These are phyloP conservation scores for Cryptomeria japonica DNA, from an alignment of 75 land plant genomes.

Conservation along the genomic window DNA sequence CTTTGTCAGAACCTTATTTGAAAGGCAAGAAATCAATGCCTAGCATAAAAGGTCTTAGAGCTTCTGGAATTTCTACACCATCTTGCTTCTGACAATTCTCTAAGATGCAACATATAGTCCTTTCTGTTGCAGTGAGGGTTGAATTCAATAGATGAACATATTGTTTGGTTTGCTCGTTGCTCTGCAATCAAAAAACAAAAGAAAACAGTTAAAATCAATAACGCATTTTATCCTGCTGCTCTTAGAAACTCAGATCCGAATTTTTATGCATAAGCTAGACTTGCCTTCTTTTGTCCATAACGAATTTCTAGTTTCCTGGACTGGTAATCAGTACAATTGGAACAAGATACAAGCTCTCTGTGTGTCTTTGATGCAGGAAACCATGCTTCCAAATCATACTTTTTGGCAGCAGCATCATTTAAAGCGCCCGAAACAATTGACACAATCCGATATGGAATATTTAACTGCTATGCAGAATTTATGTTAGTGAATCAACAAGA, in stretches of 20 bases:
- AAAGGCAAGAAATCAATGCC: slow-evolving; percentile 76
- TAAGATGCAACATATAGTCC: slow-evolving; percentile 90
- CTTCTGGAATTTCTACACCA: slow-evolving; percentile 79
- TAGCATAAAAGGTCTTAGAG: slow-evolving; percentile 67
- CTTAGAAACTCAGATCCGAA: not conserved
- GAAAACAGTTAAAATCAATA: not conserved
- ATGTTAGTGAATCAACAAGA: not conserved
- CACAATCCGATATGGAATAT: slow-evolving; percentile 82
- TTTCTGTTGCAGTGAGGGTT: slow-evolving; percentile 91
- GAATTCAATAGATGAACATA: slow-evolving; percentile 90
- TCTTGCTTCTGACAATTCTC: slow-evolving; percentile 90
- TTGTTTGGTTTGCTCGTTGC: slow-evolving; percentile 81
- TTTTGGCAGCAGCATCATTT: slow-evolving; percentile 97
- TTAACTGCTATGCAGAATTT: slow-evolving; percentile 51
- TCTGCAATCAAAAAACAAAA: slow-evolving; percentile 35
- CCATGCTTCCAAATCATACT: slow-evolving; percentile 97
- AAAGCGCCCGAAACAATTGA: slow-evolving; percentile 94
- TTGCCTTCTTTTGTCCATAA: slow-evolving; percentile 92
- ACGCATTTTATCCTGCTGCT: not conserved
- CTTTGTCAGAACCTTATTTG: slow-evolving; percentile 29
- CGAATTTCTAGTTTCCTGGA: slow-evolving; percentile 84
- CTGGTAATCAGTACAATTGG: slow-evolving; percentile 95
- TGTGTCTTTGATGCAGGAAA: slow-evolving; percentile 93
- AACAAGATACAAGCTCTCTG: slow-evolving; percentile 96
- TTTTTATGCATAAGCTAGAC: slow-evolving; percentile 7